Percentiles rank a stretch among this genome's conserved stretches.
phyloP scores from a whole-genome alignment of 75 land plant species.

The Isoetes taiwanensis region DNA sequence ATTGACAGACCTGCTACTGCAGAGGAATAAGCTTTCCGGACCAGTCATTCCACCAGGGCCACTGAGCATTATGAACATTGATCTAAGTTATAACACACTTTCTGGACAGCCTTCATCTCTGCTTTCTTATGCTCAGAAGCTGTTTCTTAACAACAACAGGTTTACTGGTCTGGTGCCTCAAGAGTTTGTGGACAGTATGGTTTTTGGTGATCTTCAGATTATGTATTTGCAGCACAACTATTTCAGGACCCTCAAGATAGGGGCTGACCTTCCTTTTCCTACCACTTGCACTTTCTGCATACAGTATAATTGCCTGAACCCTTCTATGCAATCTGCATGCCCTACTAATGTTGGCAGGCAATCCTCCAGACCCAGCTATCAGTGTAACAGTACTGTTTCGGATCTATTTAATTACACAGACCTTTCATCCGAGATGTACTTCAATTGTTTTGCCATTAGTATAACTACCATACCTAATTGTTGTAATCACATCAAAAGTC shows the following conservation, averaged over 20 bases:
- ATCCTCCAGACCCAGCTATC: constrained; percentile 21
- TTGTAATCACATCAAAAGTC: no score
- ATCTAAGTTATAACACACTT: constrained; percentile 35
- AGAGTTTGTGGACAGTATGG: constrained; percentile 23
- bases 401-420: no score
- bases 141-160: constrained; percentile 29
- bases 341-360: constrained; percentile 24
- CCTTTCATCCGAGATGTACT: no score
- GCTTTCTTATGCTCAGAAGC: constrained; percentile 13
- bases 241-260: constrained; percentile 18
- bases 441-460: no score
- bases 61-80: no score
- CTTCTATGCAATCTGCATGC: constrained; percentile 23
- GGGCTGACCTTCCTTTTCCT: constrained; percentile 12
- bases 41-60: no score
- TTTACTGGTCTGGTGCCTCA: constrained; percentile 40
- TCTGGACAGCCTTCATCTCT: constrained; percentile 12
- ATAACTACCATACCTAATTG: no score
- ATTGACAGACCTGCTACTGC: constrained; percentile 21
- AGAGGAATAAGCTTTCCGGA: constrained; percentile 38
- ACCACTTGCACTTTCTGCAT: constrained; percentile 28
- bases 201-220: constrained; percentile 14
- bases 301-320: constrained; percentile 37
- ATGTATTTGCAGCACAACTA: constrained; percentile 44
- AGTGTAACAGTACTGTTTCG: no score